Base-by-base conservation (phyloP, 179 eudicot species). In the Actinidia arguta region DNA sequence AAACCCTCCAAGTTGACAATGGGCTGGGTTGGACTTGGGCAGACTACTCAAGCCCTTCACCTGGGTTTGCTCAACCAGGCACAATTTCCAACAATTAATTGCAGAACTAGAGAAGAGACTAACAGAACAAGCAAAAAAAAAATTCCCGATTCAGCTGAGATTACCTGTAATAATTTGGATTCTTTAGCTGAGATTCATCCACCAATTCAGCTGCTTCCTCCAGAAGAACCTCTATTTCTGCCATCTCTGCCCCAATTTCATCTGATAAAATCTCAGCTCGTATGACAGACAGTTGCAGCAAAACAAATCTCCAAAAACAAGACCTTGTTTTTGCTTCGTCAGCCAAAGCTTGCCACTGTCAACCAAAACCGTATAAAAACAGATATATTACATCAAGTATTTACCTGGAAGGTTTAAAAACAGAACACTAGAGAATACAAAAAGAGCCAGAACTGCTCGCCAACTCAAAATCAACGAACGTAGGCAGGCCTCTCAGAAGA, bases 181-280 rank as follows among this genome's bases (percentile, higher is more conserved):
- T 93, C 88, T 93, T 95, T 63, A 78, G 90, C 87, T 88, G 92
- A 83, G 93, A 89, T 69, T 88, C 95, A 82, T 91, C 98, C 77
- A 97, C 98, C 73, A 97, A 95, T 88, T 97, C 99, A 74, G 99
- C 99, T 80, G 99, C 99, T 87, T 97, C 99, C 89, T 97, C 98
- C 81, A 97, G 73, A 67, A 92, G 87, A 75, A 90, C 94, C 81
- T 95, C 98, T 81, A 97, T 89, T 86, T 97, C 96, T 61, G 98
- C 99, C 82, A 88, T 89, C 79, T 93, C 98, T 8, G 86, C 77
- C 14, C 94, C 94, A 47, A 80, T 61, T 66, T 78, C 90, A 85
- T 94, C 93, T 46, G 85, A 89, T 56, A 91, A 82, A 73, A 94
- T 90, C 80, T 95, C 94, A 73, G 99, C 98, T 82, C 92, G 87